Evolutionary conservation across 495 filamentous ascomycete species (phyloP), one percentile per base, ranked within the genome.

Genomic region (Hypomontagnella submonticulosa): DNA sequence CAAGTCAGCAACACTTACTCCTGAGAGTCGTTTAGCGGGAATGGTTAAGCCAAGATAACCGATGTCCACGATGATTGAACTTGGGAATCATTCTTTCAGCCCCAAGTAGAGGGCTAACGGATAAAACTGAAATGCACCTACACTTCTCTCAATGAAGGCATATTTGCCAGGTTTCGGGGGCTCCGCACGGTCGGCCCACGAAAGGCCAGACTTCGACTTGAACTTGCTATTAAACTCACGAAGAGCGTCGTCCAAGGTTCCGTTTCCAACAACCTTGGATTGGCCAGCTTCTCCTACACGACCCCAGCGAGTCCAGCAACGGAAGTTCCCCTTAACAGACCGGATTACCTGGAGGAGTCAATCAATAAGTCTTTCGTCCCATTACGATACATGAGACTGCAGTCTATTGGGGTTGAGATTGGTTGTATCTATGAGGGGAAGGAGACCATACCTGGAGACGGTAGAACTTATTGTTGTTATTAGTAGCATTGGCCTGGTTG

Each of bases 401-500:
- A 6, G 6, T 27, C 2, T 27, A 27, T 62, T 6, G 13, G 4
- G 15, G 84, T 60, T n/a, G 72, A 30, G n/a, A 36, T 6, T 0
- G 34, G 42, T 13, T 10, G 37, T n/a, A 16, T 36, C 32, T 5
- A 23, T 38, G 3, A 16, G 6, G 13, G n/a, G 41, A 7, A 11
- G 36, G 37, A 18, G 1, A 19, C 72, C 13, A 60, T 63, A 78
- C 75, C 69, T 90, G 87, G 18, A 91, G 68, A 20, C 84, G 81
- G 63, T 90, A 92, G 71, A 92, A 92, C 50, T 92, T 92, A 74
- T 91, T 92, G 59, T 87, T 86, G 57, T 90, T 90, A 12, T 75
- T 71, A 5, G 78, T 71, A 1, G 89, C 75, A 48, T 87, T 83
- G 4, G 84, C 84, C 67, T 87, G 84, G 59, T 87, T 89, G 40